Percentiles rank a stretch among this genome's conserved stretches.
Evolutionary conservation across 2,329 filamentous ascomycete genomes (phyloP).

Genomic region (Penicillium sp.): DNA sequence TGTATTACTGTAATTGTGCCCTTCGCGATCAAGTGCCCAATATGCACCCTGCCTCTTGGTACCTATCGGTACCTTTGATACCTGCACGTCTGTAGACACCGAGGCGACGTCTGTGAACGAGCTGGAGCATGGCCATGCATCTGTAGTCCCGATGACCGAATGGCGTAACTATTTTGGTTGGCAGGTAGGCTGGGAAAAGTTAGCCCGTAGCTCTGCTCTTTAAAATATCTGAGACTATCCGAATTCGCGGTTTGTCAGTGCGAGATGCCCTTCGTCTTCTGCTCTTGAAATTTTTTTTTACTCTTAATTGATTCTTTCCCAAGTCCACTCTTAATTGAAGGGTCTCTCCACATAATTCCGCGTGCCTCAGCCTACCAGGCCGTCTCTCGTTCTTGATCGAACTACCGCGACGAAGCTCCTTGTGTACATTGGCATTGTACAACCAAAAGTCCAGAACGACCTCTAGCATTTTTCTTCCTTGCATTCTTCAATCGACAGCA

Average conservation of each 20-base stretch:
- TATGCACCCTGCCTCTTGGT: background rate
- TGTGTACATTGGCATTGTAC: background rate
- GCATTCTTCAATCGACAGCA: background rate
- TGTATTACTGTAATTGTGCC: constrained; percentile 22
- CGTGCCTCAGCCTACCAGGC: background rate
- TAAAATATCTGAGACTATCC: constrained; percentile 25
- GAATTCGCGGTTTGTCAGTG: constrained; percentile 9
- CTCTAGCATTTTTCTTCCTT: background rate
- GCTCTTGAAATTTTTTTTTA: constrained; percentile 15
- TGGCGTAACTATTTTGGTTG: constrained; percentile 21
- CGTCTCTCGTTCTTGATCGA: constrained; percentile 9
- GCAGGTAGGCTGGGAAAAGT: constrained; percentile 10
- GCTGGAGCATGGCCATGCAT: constrained; percentile 27
- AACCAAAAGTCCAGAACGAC: background rate
- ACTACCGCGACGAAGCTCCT: background rate
- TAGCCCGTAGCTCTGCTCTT: constrained; percentile 10
- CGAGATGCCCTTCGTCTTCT: constrained; percentile 3
- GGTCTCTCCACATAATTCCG: background rate
- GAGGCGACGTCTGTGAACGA: constrained; percentile 17
- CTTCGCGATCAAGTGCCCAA: constrained; percentile 1
- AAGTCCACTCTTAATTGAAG: constrained; percentile 5
- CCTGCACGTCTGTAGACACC: background rate
- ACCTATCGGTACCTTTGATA: background rate
- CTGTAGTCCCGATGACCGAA: constrained; percentile 23
- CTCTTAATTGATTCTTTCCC: background rate